A percentile compares a stretch with the other conserved stretches of the same genome.
Evolutionary conservation across 192 early-diverging fungal species (phyloP).

Genomic region (Linnemannia elongata): DNA sequence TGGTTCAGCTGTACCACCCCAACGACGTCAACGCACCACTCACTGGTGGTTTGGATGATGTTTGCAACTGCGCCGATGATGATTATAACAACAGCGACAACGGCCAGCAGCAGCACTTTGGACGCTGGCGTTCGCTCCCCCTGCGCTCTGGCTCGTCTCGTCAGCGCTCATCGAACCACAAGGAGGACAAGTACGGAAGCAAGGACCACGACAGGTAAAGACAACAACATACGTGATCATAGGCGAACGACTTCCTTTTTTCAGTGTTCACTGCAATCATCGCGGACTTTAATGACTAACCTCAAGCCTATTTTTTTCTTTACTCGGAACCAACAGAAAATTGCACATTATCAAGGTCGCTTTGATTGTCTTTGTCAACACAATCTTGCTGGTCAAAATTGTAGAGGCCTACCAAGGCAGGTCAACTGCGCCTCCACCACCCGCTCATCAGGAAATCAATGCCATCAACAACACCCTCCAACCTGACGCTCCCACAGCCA

Average conservation of each 20-base stretch:
- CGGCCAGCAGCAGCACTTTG: slow-evolving; percentile 13
- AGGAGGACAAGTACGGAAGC: slow-evolving; percentile 8
- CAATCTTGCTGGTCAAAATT: slow-evolving; percentile 33
- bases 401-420: slow-evolving; percentile 11
- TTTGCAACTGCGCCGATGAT: background rate
- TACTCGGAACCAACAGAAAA: slow-evolving; percentile 15
- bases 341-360: slow-evolving; percentile 29
- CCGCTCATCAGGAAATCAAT: slow-evolving; percentile 24
- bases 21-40: background rate
- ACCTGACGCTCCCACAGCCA: background rate
- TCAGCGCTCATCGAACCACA: background rate
- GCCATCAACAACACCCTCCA: slow-evolving; percentile 7
- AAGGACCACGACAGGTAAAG: slow-evolving; percentile 27
- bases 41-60: background rate
- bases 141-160: slow-evolving; percentile 2
- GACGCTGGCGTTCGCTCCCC: slow-evolving; percentile 29
- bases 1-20: slow-evolving; percentile 24
- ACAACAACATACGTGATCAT: too few species aligned
- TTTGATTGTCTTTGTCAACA: slow-evolving; percentile 35
- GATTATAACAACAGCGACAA: slow-evolving; percentile 1
- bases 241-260: background rate
- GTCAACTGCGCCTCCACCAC: background rate
- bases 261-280: background rate
- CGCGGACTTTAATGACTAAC: background rate
- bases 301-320: background rate